Evolutionary conservation across 306 rosid species (phyloP).

Genomic region (Castanea crenata): DNA sequence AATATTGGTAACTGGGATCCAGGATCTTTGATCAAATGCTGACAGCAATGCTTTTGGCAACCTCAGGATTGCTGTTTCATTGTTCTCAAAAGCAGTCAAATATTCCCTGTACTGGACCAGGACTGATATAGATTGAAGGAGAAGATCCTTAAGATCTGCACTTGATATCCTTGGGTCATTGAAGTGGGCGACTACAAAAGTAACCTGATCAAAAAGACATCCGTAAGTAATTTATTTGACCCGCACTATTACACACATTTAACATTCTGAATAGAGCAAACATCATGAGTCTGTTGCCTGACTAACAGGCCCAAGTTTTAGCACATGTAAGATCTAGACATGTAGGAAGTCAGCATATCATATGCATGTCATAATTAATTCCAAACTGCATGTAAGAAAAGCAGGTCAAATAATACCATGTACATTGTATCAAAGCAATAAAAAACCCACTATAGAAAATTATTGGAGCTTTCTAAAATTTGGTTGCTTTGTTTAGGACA

Average conservation of each 20-base stretch:
- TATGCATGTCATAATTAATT: neutral
- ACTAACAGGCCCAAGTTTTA: neutral
- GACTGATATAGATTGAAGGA: constrained; percentile 91
- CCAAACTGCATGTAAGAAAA: neutral
- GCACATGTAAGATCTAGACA: neutral
- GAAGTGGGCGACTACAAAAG: constrained; percentile 92
- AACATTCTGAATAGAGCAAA: constrained; percentile 16
- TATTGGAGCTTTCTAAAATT: neutral
- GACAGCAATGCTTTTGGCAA: constrained; percentile 85
- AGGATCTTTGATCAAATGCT: constrained; percentile 94
- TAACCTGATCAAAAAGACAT: constrained; percentile 56
- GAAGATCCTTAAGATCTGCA: constrained; percentile 93
- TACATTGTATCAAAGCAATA: neutral
- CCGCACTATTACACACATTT: neutral
- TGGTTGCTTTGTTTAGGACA: neutral
- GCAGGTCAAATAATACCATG: neutral
- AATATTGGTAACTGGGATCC: constrained; percentile 91
- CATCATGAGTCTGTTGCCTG: neutral
- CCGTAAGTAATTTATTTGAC: constrained; percentile 20
- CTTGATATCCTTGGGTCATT: constrained; percentile 92
- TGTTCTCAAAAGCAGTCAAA: constrained; percentile 81
- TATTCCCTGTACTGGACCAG: constrained; percentile 89
- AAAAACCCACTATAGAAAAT: neutral
- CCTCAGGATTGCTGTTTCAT: constrained; percentile 74
- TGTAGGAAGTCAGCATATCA: neutral